These are phyloP conservation scores for Ajuga reptans DNA, from an alignment of 305 asterid genomes.

Conservation along the genomic window DNA sequence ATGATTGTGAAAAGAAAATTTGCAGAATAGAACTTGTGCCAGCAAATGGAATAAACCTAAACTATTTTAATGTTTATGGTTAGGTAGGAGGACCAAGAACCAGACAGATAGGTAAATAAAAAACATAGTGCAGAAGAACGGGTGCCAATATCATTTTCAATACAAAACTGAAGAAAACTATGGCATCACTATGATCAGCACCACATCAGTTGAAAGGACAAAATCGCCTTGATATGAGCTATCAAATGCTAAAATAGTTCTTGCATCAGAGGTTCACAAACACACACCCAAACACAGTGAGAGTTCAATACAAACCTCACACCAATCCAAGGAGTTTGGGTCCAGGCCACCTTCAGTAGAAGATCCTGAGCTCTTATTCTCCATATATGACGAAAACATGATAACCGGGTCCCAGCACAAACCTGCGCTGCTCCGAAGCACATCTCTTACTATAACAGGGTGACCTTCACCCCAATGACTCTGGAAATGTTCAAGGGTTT, in stretches of 20 bases:
- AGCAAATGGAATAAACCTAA: background rate
- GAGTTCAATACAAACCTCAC: conserved; percentile 58
- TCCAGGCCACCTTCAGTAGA: conserved; percentile 32
- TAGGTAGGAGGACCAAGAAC: conserved; percentile 7
- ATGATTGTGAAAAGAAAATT: conserved; percentile 5
- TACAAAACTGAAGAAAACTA: background rate
- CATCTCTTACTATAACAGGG: conserved; percentile 76
- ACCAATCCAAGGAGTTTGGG: conserved; percentile 69
- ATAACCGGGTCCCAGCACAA: conserved; percentile 84
- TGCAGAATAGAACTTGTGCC: background rate
- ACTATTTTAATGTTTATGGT: background rate
- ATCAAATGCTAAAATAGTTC: conserved; percentile 10
- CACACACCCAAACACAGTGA: background rate
- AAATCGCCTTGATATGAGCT: background rate
- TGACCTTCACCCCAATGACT: conserved; percentile 86
- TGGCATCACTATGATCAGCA: background rate
- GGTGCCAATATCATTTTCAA: background rate
- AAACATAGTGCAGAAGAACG: background rate
- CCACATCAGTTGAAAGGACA: background rate
- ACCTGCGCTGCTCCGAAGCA: conserved; percentile 38
- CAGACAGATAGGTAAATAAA: background rate
- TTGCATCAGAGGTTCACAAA: conserved; percentile 1
- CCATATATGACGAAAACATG: conserved; percentile 72
- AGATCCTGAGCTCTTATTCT: conserved; percentile 49
- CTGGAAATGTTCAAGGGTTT: conserved; percentile 73